Base-by-base conservation (phyloP, 2,329 filamentous ascomycete species). In the Thelonectria discophora region DNA sequence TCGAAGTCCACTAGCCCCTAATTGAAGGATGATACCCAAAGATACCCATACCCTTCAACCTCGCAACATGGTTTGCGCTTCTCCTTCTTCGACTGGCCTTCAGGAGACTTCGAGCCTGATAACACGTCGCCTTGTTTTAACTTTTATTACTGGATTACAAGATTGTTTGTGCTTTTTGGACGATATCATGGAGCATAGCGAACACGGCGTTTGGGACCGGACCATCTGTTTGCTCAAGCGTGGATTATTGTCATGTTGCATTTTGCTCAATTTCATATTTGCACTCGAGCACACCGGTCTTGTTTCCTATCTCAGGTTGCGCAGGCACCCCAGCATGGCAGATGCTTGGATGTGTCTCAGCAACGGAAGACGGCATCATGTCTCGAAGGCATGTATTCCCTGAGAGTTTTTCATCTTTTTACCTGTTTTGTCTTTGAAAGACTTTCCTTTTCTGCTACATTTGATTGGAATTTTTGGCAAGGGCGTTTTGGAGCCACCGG, bases 141-240 rank as follows among this genome's bases (percentile, higher is more conserved):
- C 20, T n/a, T 47, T 39, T 45, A 24, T 58, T 58, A 24, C 34
- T 46, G 43, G 43, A 62, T 65, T 67, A 54, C 40, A 39, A 59
- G 49, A 54, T 69, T 67, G 60, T 67, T 49, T 67, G 49, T 60
- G 65, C 67, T 65, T 69, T 64, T 65, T 52, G 55, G 53, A 69
- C 65, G 67, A 67, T 72, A 68, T 71, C 66, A 72, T 48, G 73
- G 73, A 76, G 77, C 77, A 79, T 79, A 79, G 78, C 77, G 77
- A 76, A 69, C 63, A 66, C 58, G 77, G 77, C 74, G 77, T 79
- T 75, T 60, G 60, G 68, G 69, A 65, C 64, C 66, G 69, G 58
- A 59, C 58, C 50, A 63, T 67, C 64, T 66, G 72, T 69, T 65
- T 65, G 50, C 65, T 68, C 64, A 45, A 64, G 30, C 65, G 66